Evolutionary conservation across 768 basidiomycete genomes (phyloP).

Genomic region (Rubroboletus pulcherrimus): DNA sequence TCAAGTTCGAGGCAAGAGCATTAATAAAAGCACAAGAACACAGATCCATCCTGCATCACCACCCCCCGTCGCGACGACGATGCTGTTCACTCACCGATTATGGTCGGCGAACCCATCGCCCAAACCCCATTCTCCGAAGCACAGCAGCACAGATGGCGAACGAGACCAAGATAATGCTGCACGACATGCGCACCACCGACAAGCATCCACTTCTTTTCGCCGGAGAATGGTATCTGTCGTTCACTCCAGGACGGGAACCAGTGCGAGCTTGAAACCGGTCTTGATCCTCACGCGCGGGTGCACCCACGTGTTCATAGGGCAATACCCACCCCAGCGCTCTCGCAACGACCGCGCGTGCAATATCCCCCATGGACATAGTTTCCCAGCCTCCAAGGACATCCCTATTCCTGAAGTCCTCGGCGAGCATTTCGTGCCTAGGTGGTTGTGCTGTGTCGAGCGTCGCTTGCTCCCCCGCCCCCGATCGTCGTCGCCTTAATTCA

Average conservation of each 20-base stretch:
- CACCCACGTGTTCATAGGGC: slow-evolving; percentile 13
- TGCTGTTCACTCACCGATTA: slow-evolving; percentile 12
- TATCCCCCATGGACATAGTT: slow-evolving; percentile 4
- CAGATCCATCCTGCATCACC: background rate
- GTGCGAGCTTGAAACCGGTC: background rate
- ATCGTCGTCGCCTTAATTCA: background rate
- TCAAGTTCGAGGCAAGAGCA: background rate
- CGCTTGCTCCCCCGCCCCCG: background rate
- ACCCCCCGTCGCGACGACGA: background rate
- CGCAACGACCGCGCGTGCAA: slow-evolving; percentile 15
- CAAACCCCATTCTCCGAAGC: slow-evolving; percentile 25
- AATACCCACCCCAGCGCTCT: slow-evolving; percentile 24
- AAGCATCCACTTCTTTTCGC: slow-evolving; percentile 4
- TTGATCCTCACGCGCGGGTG: background rate
- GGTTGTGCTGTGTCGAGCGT: background rate
- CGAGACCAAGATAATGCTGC: slow-evolving; percentile 24
- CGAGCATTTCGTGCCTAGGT: background rate
- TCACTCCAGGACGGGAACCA: background rate
- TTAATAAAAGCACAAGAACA: background rate
- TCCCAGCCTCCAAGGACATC: background rate
- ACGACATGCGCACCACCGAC: slow-evolving; percentile 16
- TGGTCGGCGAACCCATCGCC: slow-evolving; percentile 20
- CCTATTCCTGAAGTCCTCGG: background rate
- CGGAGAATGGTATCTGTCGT: background rate
- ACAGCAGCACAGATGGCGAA: slow-evolving; percentile 27